phyloP scores from a whole-genome alignment of 768 basidiomycete genomes.

The Imleria badia region DNA sequence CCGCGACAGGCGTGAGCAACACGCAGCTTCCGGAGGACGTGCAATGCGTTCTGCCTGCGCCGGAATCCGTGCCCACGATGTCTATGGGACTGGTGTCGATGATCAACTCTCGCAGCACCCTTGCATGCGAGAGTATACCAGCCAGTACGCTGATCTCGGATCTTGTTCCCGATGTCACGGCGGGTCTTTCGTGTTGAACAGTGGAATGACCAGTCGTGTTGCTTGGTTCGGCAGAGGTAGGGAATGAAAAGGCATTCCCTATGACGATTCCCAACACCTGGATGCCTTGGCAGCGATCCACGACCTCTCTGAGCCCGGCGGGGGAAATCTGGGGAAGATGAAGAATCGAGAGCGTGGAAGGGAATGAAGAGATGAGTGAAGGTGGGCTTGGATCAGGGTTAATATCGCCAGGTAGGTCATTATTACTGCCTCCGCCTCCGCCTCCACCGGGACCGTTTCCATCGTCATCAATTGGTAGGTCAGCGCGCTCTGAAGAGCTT shows the following conservation, averaged over 20 bases:
- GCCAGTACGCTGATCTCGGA: slow-evolving; percentile 16
- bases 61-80: neutral
- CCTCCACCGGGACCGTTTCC: neutral
- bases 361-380: slow-evolving; percentile 33
- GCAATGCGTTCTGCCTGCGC: neutral
- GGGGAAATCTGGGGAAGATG: slow-evolving; percentile 25
- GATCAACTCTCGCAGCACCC: slow-evolving; percentile 14
- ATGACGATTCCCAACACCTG: slow-evolving; percentile 20
- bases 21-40: neutral
- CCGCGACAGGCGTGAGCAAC: slow-evolving; percentile 43
- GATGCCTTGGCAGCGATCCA: slow-evolving; percentile 20
- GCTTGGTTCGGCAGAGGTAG: neutral
- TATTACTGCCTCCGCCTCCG: too few relatives aligned
- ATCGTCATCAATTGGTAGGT: neutral
- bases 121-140: slow-evolving; percentile 14
- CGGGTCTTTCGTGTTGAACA: neutral
- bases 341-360: slow-evolving; percentile 35
- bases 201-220: neutral
- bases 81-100: slow-evolving; percentile 13
- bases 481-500: slow-evolving; percentile 14
- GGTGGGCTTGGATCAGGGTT: slow-evolving; percentile 14
- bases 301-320: slow-evolving; percentile 17
- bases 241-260: neutral
- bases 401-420: slow-evolving; percentile 5
- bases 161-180: neutral